A percentile compares a stretch with the other conserved stretches of the same genome.
phyloP scores from a whole-genome alignment of 257 asterid species.

The Capsicum rhomboideum region DNA sequence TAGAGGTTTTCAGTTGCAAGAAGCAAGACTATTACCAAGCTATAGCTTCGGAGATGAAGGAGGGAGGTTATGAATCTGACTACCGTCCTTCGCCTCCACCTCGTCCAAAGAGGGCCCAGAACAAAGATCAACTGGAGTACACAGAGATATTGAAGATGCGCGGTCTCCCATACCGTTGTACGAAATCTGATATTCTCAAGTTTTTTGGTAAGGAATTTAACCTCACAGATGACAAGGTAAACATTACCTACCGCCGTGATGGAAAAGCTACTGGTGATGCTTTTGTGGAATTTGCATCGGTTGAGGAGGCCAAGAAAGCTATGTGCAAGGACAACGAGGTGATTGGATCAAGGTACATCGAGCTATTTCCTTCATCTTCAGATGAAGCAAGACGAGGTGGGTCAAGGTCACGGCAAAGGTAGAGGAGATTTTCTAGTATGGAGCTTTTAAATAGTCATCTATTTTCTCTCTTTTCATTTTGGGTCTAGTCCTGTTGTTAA shows the following conservation, averaged over 20 bases:
- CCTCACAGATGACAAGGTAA: conserved; percentile 56
- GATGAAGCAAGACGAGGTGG: conserved; percentile 71
- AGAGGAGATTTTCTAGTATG: background rate
- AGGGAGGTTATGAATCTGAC: conserved; percentile 39
- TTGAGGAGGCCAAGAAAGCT: conserved; percentile 78
- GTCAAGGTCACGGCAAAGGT: conserved; percentile 48
- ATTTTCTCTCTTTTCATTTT: background rate
- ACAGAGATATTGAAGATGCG: conserved; percentile 79
- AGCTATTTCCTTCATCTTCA: conserved; percentile 80
- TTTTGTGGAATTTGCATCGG: conserved; percentile 62
- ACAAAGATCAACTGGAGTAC: conserved; percentile 73
- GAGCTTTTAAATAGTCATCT: background rate
- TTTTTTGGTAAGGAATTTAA: conserved; percentile 64
- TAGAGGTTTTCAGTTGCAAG: conserved; percentile 88
- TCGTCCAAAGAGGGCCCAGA: conserved; percentile 62
- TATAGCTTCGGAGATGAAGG: conserved; percentile 67
- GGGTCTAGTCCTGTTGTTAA: background rate
- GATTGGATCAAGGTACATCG: conserved; percentile 86
- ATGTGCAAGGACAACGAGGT: conserved; percentile 80
- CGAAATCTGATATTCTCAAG: conserved; percentile 53
- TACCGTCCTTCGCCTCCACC: conserved; percentile 47
- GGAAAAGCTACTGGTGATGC: conserved; percentile 98
- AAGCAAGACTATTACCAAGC: conserved; percentile 89
- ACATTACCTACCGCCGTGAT: conserved; percentile 59
- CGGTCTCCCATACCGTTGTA: conserved; percentile 80